Base-by-base conservation (phyloP, 441 rosid species). In the Eutrema salsugineum region DNA sequence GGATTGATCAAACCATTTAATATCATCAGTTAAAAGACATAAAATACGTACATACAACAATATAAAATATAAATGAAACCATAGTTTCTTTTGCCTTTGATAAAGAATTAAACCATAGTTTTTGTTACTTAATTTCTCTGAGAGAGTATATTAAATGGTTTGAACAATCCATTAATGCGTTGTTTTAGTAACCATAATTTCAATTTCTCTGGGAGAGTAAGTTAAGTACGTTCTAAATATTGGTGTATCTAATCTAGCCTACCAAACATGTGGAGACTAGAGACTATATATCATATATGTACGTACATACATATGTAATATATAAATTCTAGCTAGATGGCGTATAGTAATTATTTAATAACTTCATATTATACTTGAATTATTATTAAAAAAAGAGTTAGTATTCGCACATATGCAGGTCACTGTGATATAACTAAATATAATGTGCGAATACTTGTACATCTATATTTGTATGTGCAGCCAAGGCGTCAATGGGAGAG, bases 401-500 rank as follows among this genome's bases (percentile, higher is more conserved):
- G 43, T 72, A 39, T 36, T 53, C 35, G 42, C n/a, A 24, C 7
- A 30, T 17, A 24, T 47, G 43, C 44, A 44, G 63, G 63, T 14
- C 72, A 66, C 15, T 5, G 46, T 48, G 16, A 47, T 57, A 36
- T 42, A 38, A 24, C 5, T 24, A 47, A 63, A 6, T n/a, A 42
- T 48, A 55, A 42, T 36, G n/a, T 40, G 61, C 16, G 30, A 14
- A 33, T 44, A 66, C 48, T 40, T 49, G 47, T 58, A n/a, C 46
- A 39, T 54, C 2, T 2, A 22, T 22, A 22, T 22, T 2, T 22
- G 3, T 22, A 68, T 20, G 72, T 17, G 59, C 75, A 88, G 91
- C 66, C 59, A 88, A 84, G 68, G 94, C 94, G 47, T 84, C 88
- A 5, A 89, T 89, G 91, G 94, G 94, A 16, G 90, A 87, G 83